phyloP scores from a whole-genome alignment of 164 flowering plant genomes.

The Platanus orientalis region DNA sequence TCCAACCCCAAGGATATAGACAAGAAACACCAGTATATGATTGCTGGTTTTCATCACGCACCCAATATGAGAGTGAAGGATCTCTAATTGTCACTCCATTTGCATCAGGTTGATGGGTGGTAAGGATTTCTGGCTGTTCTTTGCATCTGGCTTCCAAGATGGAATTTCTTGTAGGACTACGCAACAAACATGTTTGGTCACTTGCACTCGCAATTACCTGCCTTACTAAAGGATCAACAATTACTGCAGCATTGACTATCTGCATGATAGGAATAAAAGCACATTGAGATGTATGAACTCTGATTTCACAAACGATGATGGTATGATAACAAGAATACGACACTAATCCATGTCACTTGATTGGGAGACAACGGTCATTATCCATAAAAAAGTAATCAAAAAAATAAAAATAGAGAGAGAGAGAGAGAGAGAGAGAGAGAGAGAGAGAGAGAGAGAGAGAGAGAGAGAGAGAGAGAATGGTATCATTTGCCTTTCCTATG shows the following conservation, averaged over 20 bases:
- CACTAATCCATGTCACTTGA: not conserved
- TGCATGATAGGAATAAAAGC: conserved; percentile 16
- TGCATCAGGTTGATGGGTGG: conserved; percentile 17
- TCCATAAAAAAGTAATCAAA: no score
- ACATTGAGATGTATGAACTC: not conserved
- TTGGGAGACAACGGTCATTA: not conserved
- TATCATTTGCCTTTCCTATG: no score
- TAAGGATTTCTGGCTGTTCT: conserved; percentile 10
- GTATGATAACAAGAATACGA: not conserved
- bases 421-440: no score
- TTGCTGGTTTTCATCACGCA: conserved; percentile 12
- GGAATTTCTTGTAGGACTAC: conserved; percentile 8
- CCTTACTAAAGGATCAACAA: conserved; percentile 72
- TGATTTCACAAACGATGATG: not conserved
- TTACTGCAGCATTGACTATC: conserved; percentile 83
- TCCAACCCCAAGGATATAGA: conserved; percentile 75
- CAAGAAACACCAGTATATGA: conserved; percentile 44
- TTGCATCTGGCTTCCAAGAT: conserved; percentile 11
- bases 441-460: no score
- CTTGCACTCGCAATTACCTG: conserved; percentile 59
- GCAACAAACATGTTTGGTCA: conserved; percentile 45
- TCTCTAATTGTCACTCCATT: conserved; percentile 16
- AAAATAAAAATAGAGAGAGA: no score
- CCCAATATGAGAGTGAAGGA: conserved; percentile 11
- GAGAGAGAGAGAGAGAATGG: no score